Conservation (phyloP, 2,329 filamentous ascomycete genomes). For the Akanthomyces lecanii region DNA sequence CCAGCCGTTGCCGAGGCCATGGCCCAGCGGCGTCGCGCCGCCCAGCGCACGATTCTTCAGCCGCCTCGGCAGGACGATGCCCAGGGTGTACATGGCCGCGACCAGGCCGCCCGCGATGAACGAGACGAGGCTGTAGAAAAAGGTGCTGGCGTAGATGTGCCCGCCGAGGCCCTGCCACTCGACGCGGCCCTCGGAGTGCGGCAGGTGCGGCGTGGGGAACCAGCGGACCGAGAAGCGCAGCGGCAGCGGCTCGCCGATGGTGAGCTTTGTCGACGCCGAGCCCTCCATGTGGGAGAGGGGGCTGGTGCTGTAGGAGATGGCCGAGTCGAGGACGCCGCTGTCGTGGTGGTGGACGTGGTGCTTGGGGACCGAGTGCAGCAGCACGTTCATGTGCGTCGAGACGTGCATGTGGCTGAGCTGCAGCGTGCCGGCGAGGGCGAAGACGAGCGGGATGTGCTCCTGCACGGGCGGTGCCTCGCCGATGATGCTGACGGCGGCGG, state of each 20-base stretch:
- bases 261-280: conserved; percentile 57
- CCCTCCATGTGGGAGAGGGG: conserved; percentile 58
- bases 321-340: conserved; percentile 80
- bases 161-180: conserved; percentile 63
- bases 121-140: conserved; percentile 58
- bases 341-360: conserved; percentile 59
- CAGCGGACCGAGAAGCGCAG: conserved; percentile 78
- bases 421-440: conserved; percentile 83
- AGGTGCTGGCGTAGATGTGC: conserved; percentile 58
- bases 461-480: conserved; percentile 46
- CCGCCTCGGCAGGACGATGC: conserved; percentile 52
- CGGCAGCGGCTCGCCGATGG: conserved; percentile 82
- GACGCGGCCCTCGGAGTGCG: conserved; percentile 60
- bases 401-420: conserved; percentile 89
- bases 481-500: conserved; percentile 50
- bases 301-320: conserved; percentile 79
- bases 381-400: conserved; percentile 81
- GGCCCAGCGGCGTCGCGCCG: conserved; percentile 54
- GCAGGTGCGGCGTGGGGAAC: conserved; percentile 73
- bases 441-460: conserved; percentile 77
- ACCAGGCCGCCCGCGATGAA: conserved; percentile 53
- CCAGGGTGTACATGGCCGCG: conserved; percentile 57
- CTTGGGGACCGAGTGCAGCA: conserved; percentile 68
- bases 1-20: conserved; percentile 55
- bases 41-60: conserved; percentile 48